Evolutionary conservation across 257 asterid species (phyloP).

Genomic region (Nicotiana obtusifolia): DNA sequence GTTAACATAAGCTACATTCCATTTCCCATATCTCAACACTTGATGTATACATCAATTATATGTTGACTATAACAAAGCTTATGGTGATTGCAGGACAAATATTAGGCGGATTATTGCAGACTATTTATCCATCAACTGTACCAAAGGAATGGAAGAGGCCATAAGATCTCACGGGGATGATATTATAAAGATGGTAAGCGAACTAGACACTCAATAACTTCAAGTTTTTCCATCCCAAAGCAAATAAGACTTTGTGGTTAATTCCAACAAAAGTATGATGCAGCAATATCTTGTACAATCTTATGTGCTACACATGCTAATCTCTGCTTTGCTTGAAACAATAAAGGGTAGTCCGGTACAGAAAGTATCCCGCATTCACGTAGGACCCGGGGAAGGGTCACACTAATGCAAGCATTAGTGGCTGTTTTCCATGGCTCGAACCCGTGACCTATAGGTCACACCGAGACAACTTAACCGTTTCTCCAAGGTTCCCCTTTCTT

Average conservation of each 20-base stretch:
- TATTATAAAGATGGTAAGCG: background rate
- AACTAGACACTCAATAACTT: background rate
- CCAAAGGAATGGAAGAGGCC: constrained; percentile 40
- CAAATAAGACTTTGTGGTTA: background rate
- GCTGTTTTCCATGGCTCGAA: too few relatives aligned
- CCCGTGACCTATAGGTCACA: too few relatives aligned
- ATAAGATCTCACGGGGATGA: constrained; percentile 9
- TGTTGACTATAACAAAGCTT: background rate
- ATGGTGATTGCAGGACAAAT: constrained; percentile 25
- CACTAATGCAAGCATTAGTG: too few relatives aligned
- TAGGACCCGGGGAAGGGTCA: too few relatives aligned
- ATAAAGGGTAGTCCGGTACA: too few relatives aligned
- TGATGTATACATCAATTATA: background rate
- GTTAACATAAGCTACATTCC: too few relatives aligned
- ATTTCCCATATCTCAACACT: background rate
- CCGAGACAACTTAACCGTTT: too few relatives aligned
- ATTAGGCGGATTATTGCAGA: constrained; percentile 31
- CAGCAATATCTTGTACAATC: background rate
- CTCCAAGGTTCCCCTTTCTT: too few relatives aligned
- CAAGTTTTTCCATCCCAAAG: background rate
- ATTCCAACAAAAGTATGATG: background rate
- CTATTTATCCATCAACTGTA: constrained; percentile 31
- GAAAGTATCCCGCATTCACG: too few relatives aligned
- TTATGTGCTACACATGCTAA: background rate
- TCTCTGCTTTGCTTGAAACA: background rate